Evolutionary conservation across 305 asterid species (phyloP), one percentile per base, ranked within the genome.

Genomic region (Rubia peregrina): DNA sequence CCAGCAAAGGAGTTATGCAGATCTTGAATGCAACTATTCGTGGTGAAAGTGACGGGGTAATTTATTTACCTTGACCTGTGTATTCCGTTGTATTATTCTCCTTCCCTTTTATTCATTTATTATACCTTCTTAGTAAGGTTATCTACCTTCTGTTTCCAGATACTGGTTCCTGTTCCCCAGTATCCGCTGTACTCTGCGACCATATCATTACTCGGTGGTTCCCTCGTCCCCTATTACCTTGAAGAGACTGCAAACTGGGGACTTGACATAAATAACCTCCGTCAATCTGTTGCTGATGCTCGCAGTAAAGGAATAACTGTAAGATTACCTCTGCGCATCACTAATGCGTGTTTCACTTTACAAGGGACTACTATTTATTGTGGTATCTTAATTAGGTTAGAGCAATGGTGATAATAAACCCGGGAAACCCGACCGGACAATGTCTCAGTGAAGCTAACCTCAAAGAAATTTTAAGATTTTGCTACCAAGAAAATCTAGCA

Each of bases 171-270:
- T 21, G 99, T 95, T 79, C 99, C 99, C 41, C 99, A 95, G 66
- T 95, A 95, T 80, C 99, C 99, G 51, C 96, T 95, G 43, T 95
- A 95, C 84, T 95, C 99, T 0, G 99, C 99, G 11, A 81, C 99
- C 62, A 95, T 95, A 72, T 79, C 96, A 69, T 79, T 95, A 69
- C 78, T 95, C 14, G 99, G 98, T 53, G 98, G 99, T 33, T 83
- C 96, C 72, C 92, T 95, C 42, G 92, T 95, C 78, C 99, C 99
- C 10, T 95, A 95, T 80, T 95, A 86, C 79, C 99, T 95, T 46
- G 98, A 95, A 77, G 99, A 95, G 81, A 90, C 97, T 59, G 96
- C 97, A 75, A 95, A 95, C 64, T 95, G 99, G 99, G 98, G 99
- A 72, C 96, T 95, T 65, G 99, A 94, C 78, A 61, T 85, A 61